phyloP scores from a whole-genome alignment of 2,329 filamentous ascomycete species.

The Claviceps spartinae region DNA sequence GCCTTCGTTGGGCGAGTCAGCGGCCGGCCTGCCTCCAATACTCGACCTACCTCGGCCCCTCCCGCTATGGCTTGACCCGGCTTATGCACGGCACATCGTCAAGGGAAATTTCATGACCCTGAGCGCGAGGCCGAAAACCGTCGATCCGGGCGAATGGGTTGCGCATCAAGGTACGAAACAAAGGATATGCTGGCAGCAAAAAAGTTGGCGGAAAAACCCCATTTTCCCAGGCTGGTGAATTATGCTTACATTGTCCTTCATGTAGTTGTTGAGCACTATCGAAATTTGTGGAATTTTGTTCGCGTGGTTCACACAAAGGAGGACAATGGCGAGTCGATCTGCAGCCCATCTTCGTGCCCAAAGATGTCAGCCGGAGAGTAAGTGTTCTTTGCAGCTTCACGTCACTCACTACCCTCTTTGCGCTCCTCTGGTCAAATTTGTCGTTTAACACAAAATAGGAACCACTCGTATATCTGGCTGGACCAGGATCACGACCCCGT shows the following conservation, averaged over 20 bases:
- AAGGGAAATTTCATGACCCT: constrained; percentile 96
- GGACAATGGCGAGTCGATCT: constrained; percentile 61
- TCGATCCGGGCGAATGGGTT: constrained; percentile 90
- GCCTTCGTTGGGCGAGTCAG: not conserved
- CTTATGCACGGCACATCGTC: constrained; percentile 73
- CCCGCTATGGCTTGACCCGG: constrained; percentile 64
- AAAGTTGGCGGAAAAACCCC: not conserved
- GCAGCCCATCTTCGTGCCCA: constrained; percentile 71
- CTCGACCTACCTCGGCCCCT: constrained; percentile 37
- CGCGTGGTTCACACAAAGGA: constrained; percentile 79
- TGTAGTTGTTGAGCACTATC: constrained; percentile 81
- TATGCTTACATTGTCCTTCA: not conserved
- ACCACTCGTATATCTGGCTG: constrained; percentile 92
- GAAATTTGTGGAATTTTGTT: constrained; percentile 78
- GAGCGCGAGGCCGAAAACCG: constrained; percentile 85
- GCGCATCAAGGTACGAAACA: constrained; percentile 74
- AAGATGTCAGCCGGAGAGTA: constrained; percentile 89
- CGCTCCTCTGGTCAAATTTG: not conserved
- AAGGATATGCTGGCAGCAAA: not conserved
- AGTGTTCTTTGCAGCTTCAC: not conserved
- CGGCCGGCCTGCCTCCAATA: not conserved
- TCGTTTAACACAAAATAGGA: constrained; percentile 28
- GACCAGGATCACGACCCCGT: constrained; percentile 59
- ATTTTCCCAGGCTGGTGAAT: too few species aligned
- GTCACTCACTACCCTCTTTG: not conserved